Conservation (phyloP, 2,329 filamentous ascomycete species). For the Colletotrichum abscissum region DNA sequence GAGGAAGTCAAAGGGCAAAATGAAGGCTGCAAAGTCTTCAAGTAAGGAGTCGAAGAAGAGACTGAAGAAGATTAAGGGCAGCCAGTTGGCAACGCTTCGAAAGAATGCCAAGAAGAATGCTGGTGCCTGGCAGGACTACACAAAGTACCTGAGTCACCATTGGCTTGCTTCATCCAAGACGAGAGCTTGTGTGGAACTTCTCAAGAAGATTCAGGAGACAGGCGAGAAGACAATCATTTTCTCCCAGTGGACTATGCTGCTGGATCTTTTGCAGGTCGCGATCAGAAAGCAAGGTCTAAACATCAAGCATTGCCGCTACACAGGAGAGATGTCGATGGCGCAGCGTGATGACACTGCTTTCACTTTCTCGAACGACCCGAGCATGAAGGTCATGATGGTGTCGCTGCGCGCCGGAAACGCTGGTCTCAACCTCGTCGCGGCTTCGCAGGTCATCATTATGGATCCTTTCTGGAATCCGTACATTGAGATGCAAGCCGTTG, state of each 20-base stretch:
- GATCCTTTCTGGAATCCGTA: conserved; percentile 97
- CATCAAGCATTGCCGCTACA: conserved; percentile 75
- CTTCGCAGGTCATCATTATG: conserved; percentile 88
- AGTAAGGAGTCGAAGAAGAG: conserved; percentile 39
- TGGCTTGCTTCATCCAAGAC: conserved; percentile 84
- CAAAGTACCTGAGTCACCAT: conserved; percentile 73
- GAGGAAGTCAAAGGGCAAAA: conserved; percentile 30
- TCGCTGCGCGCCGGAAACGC: conserved; percentile 86
- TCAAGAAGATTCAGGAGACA: conserved; percentile 59
- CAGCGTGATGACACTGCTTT: conserved; percentile 75
- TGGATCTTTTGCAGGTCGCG: conserved; percentile 82
- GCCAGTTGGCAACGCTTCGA: conserved; percentile 43
- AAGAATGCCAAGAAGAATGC: conserved; percentile 54
- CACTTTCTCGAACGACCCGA: conserved; percentile 69
- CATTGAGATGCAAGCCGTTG: conserved; percentile 91
- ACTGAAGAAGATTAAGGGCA: conserved; percentile 52
- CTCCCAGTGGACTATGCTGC: conserved; percentile 82
- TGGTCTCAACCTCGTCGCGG: conserved; percentile 86
- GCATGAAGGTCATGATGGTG: conserved; percentile 78
- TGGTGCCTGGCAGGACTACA: conserved; percentile 76
- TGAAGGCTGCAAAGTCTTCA: conserved; percentile 32
- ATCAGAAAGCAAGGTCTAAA: conserved; percentile 63
- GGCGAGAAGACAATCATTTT: conserved; percentile 85
- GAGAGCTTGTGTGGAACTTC: conserved; percentile 73
- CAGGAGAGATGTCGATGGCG: conserved; percentile 77